phyloP scores from a whole-genome alignment of 2,329 filamentous ascomycete genomes.

The Botrytis paeoniae region DNA sequence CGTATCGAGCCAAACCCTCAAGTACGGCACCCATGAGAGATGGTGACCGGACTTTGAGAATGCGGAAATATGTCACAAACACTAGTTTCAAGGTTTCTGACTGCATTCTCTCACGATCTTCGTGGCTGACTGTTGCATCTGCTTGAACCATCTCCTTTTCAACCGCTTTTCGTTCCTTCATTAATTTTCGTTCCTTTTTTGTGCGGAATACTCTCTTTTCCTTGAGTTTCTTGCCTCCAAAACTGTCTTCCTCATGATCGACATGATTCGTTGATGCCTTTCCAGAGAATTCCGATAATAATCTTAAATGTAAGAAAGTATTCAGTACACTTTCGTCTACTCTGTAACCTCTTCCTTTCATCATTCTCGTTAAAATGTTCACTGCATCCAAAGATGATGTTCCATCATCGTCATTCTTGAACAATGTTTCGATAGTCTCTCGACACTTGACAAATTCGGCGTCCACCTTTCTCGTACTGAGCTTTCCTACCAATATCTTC shows the following conservation, averaged over 20 bases:
- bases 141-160: constrained; percentile 93
- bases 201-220: constrained; percentile 82
- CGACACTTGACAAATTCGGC: constrained; percentile 74
- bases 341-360: constrained; percentile 80
- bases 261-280: constrained; percentile 78
- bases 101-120: constrained; percentile 91
- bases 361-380: constrained; percentile 80
- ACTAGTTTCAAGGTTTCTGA: constrained; percentile 94
- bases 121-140: constrained; percentile 85
- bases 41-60: constrained; percentile 77
- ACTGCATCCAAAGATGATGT: constrained; percentile 84
- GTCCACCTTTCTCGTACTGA: constrained; percentile 70
- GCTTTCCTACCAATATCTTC: constrained; percentile 79
- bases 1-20: constrained; percentile 89
- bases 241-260: constrained; percentile 51
- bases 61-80: constrained; percentile 92
- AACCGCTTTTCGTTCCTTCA: constrained; percentile 81
- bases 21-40: constrained; percentile 95
- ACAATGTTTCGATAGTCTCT: constrained; percentile 75
- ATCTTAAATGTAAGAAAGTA: constrained; percentile 82
- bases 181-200: constrained; percentile 77
- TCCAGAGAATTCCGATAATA: constrained; percentile 82
- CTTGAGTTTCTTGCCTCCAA: constrained; percentile 58
- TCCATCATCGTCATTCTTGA: constrained; percentile 85
- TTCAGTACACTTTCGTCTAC: constrained; percentile 85